Percentiles rank a stretch among this genome's conserved stretches.
Evolutionary conservation across 1,284 basidiomycete species (phyloP).

Genomic region (Puccinia novopanici): DNA sequence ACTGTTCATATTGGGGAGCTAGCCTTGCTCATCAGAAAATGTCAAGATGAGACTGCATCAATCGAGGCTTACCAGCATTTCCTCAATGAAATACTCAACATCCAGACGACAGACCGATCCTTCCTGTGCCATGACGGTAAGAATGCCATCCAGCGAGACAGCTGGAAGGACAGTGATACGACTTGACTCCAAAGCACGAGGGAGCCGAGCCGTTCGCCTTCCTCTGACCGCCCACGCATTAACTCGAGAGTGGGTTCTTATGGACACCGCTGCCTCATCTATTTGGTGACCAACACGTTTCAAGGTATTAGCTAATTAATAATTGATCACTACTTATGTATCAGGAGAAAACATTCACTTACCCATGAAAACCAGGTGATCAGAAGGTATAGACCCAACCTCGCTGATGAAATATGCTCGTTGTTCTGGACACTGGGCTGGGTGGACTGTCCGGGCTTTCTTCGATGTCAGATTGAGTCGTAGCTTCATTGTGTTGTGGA

Average conservation of each 20-base stretch:
- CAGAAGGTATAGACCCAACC: not conserved
- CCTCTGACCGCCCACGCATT: not conserved
- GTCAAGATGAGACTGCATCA: too few relatives aligned
- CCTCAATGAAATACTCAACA: slow-evolving; percentile 2
- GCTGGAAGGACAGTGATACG: not conserved
- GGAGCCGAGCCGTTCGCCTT: not conserved
- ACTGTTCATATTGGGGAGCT: slow-evolving; percentile 12
- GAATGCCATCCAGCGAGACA: not conserved
- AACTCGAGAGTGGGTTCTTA: not conserved
- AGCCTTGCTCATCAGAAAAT: too few relatives aligned
- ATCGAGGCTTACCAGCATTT: not conserved
- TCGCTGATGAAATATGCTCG: not conserved
- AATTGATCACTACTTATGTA: too few relatives aligned
- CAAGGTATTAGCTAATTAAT: not conserved
- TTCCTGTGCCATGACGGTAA: not conserved
- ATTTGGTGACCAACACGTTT: not conserved
- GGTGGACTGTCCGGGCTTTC: too few relatives aligned
- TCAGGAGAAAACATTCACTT: not conserved
- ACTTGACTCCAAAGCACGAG: not conserved
- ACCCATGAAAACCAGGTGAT: slow-evolving; percentile 9
- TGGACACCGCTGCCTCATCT: slow-evolving; percentile 7
- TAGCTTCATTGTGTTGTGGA: not conserved
- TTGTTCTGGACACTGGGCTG: not conserved
- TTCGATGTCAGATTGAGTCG: not conserved
- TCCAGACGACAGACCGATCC: not conserved